Evolutionary conservation across 2,329 filamentous ascomycete species (phyloP).

Genomic region (Colletotrichum karsti): DNA sequence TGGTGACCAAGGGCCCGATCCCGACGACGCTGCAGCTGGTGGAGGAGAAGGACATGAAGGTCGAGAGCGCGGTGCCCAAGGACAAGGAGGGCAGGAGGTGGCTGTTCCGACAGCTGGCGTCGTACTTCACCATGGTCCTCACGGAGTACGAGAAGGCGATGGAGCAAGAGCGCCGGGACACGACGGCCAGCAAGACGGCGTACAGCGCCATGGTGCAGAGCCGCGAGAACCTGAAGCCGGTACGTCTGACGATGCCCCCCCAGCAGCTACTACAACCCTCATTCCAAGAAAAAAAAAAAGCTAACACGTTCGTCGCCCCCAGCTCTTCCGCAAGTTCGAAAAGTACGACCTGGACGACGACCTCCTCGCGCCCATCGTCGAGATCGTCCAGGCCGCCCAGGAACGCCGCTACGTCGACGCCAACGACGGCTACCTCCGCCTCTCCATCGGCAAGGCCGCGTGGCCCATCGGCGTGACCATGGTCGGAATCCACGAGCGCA

Average conservation of each 20-base stretch:
- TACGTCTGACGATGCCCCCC: slow-evolving; percentile 42
- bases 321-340: slow-evolving; percentile 90
- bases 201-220: slow-evolving; percentile 88
- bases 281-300: too few species aligned
- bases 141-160: slow-evolving; percentile 86
- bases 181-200: slow-evolving; percentile 82
- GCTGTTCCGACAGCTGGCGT: slow-evolving; percentile 87
- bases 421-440: slow-evolving; percentile 90
- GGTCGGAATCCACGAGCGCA: slow-evolving; percentile 99
- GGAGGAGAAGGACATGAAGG: slow-evolving; percentile 88
- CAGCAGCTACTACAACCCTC: too few species aligned
- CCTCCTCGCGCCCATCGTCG: slow-evolving; percentile 82
- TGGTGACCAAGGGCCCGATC: slow-evolving; percentile 79
- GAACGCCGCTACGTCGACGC: slow-evolving; percentile 93
- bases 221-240: slow-evolving; percentile 84
- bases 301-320: slow-evolving; percentile 5
- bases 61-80: slow-evolving; percentile 68
- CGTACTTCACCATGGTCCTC: slow-evolving; percentile 97
- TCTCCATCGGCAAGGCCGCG: slow-evolving; percentile 95
- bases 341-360: slow-evolving; percentile 80
- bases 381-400: slow-evolving; percentile 92
- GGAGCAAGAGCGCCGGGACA: slow-evolving; percentile 68
- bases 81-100: slow-evolving; percentile 74
- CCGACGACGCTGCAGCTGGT: slow-evolving; percentile 84
- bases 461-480: slow-evolving; percentile 99